A percentile compares a stretch with the other conserved stretches of the same genome.
These are phyloP conservation scores for Amylostereum areolatum DNA, from an alignment of 1,284 basidiomycete species.

Conservation along the genomic window DNA sequence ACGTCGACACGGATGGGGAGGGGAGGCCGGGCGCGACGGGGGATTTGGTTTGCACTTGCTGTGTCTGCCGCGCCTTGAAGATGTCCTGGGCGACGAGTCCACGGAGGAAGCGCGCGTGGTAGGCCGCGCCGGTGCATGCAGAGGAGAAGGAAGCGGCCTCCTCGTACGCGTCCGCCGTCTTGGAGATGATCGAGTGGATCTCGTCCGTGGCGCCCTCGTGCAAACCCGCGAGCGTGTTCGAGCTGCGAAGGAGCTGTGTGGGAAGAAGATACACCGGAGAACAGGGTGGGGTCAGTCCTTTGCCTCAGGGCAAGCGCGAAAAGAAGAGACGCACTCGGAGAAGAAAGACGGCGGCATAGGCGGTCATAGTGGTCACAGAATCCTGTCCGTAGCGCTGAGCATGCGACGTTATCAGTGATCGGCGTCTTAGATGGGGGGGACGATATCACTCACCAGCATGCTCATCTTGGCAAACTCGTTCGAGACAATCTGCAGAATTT, in stretches of 20 bases:
- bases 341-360: conserved; percentile 74
- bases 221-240: conserved; percentile 48
- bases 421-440: not conserved
- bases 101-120: conserved; percentile 72
- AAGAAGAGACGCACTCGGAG: conserved; percentile 45
- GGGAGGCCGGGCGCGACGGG: conserved; percentile 3
- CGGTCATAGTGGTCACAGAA: conserved; percentile 76
- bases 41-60: conserved; percentile 7
- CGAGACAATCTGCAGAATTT: conserved; percentile 61
- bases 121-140: conserved; percentile 53
- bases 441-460: conserved; percentile 53
- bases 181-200: conserved; percentile 56
- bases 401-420: conserved; percentile 1
- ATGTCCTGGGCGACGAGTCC: conserved; percentile 61
- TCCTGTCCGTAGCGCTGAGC: conserved; percentile 77
- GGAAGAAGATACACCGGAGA: not conserved
- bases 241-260: conserved; percentile 56
- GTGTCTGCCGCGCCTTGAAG: conserved; percentile 40
- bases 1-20: not conserved
- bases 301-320: conserved; percentile 2
- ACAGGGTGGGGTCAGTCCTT: not conserved
- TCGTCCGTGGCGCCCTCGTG: conserved; percentile 51
- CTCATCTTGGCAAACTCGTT: conserved; percentile 68
- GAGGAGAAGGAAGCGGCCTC: conserved; percentile 57
- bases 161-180: conserved; percentile 69